Base-by-base conservation (phyloP, 2,329 filamentous ascomycete genomes). In the Fusarium brachygibbosum region DNA sequence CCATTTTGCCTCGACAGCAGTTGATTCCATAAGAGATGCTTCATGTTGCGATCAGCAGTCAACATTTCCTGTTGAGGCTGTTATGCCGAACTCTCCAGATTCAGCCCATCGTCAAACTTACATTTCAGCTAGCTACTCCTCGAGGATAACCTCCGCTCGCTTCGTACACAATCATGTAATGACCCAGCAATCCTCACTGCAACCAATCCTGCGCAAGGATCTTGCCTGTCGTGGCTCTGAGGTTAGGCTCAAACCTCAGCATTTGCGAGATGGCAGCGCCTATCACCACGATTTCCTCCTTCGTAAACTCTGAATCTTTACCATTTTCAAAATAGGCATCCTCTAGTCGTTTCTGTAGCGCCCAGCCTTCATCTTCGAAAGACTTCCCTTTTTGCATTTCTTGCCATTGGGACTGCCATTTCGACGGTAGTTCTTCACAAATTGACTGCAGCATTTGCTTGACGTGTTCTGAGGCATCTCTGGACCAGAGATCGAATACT, bases 231-330 rank as follows among this genome's bases (percentile, higher is more conserved):
- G 51, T 56, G 17, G 60, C 66, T 32, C 72, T 56, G 1, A 56
- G 41, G 3, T 56, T 64, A 4, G 72, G 71, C 40, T 74, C 68
- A 67, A 75, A 50, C 40, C 31, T 65, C 25, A 75, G 38, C 58
- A 74, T 62, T 0, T 49, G 31, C 9, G 16, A 21, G n/a, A 74
- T 53, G 1, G 68, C 2, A n/a, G 50, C 28, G 1, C 38, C 58
- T 12, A 54, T 1, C 1, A 12, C 46, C 3, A 2, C 13, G 12
- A 72, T 34, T 5, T 74, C 71, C 1, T 55, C 37, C 5, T 4
- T 32, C 0, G 56, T 71, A 14, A 72, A 52, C 35, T 69, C 63
- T 0, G 45, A 14, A 2, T 50, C 10, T 46, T 49, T 65, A 3
- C 46, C 10, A 0, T 66, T n/a, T 3, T 69, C 51, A 11, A 67